phyloP scores from a whole-genome alignment of 495 filamentous ascomycete genomes.

The Penicillium herquei region DNA sequence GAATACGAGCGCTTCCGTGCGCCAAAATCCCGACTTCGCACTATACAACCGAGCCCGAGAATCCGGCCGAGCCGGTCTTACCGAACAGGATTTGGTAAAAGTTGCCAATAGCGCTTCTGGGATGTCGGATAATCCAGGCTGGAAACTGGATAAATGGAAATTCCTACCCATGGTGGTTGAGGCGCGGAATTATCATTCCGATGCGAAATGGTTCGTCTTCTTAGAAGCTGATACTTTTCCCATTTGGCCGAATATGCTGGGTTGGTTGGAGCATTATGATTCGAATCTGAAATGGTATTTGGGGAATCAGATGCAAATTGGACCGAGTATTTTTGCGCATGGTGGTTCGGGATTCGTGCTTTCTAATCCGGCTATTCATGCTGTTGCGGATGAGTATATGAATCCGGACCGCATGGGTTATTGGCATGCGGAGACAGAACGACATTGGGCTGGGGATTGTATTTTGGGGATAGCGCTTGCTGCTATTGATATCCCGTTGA shows the following conservation, averaged over 20 bases:
- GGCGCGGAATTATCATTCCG: slow-evolving; percentile 48
- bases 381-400: slow-evolving; percentile 19
- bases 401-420: slow-evolving; percentile 4
- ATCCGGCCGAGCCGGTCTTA: slow-evolving; percentile 33
- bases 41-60: slow-evolving; percentile 41
- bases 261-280: slow-evolving; percentile 53
- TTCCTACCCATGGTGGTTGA: slow-evolving; percentile 64
- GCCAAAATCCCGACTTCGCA: slow-evolving; percentile 41
- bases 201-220: slow-evolving; percentile 65
- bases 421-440: slow-evolving; percentile 29
- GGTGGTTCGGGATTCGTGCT: slow-evolving; percentile 66
- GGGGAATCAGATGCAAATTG: slow-evolving; percentile 51
- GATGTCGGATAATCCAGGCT: slow-evolving; percentile 49
- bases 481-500: slow-evolving; percentile 31
- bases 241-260: slow-evolving; percentile 60
- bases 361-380: slow-evolving; percentile 31
- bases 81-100: slow-evolving; percentile 22
- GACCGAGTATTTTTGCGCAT: slow-evolving; percentile 54
- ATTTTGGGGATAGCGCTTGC: slow-evolving; percentile 44
- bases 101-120: slow-evolving; percentile 35
- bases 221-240: slow-evolving; percentile 68
- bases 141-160: slow-evolving; percentile 70
- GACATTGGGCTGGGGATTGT: slow-evolving; percentile 43
- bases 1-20: slow-evolving; percentile 28
- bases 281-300: slow-evolving; percentile 50